phyloP scores from a whole-genome alignment of 768 basidiomycete species.

The Sarcomyxa edulis region DNA sequence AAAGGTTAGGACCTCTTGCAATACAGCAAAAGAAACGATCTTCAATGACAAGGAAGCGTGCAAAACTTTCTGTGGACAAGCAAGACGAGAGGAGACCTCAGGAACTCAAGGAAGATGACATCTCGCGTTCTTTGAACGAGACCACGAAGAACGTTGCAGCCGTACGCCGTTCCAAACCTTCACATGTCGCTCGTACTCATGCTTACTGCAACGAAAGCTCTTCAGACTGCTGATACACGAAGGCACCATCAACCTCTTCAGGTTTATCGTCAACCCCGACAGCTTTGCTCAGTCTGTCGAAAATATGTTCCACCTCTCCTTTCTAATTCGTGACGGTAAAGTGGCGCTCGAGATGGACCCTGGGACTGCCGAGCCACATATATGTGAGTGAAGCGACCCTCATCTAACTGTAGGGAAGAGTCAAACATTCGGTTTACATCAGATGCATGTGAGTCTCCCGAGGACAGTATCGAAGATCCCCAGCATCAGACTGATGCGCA shows the following conservation, averaged over 20 bases:
- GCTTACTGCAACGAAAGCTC: slow-evolving; percentile 41
- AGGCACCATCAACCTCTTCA: slow-evolving; percentile 69
- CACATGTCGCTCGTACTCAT: neutral
- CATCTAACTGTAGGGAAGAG: no score
- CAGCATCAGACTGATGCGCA: slow-evolving; percentile 56
- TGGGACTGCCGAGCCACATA: slow-evolving; percentile 69
- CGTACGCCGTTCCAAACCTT: slow-evolving; percentile 35
- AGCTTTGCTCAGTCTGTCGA: slow-evolving; percentile 94
- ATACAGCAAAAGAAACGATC: slow-evolving; percentile 79
- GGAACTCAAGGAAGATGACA: slow-evolving; percentile 80
- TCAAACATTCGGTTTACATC: neutral
- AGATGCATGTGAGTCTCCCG: neutral
- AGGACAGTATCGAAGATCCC: slow-evolving; percentile 66
- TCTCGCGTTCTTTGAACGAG: slow-evolving; percentile 79
- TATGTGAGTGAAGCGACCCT: slow-evolving; percentile 46
- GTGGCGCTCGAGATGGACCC: slow-evolving; percentile 66
- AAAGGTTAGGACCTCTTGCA: slow-evolving; percentile 87
- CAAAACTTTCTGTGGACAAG: slow-evolving; percentile 67
- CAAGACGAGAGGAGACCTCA: slow-evolving; percentile 68
- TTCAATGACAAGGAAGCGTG: slow-evolving; percentile 45
- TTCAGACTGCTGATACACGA: slow-evolving; percentile 48
- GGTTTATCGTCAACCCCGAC: slow-evolving; percentile 83
- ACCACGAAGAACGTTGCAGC: slow-evolving; percentile 80
- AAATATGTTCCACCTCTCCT: slow-evolving; percentile 93
- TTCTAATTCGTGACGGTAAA: slow-evolving; percentile 83